Percentiles rank a stretch among this genome's conserved stretches.
phyloP scores from a whole-genome alignment of 257 asterid species.

The Echites panduratus region DNA sequence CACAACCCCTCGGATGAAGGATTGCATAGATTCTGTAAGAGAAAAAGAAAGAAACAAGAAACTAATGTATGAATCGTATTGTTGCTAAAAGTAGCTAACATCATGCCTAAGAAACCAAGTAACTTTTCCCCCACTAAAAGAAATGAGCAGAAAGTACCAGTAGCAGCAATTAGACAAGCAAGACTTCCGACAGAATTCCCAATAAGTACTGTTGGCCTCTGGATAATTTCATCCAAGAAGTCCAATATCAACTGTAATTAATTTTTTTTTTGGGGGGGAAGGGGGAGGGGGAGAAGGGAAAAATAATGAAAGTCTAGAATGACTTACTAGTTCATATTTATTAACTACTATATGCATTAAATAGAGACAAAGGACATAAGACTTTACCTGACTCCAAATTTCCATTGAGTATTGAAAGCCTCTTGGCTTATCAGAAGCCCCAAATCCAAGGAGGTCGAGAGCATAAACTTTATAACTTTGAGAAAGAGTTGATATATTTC shows the following conservation, averaged over 20 bases:
- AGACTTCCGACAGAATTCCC: constrained; percentile 98
- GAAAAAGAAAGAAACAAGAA: neutral
- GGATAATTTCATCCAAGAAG: constrained; percentile 61
- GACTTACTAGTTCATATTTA: neutral
- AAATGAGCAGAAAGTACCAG: constrained; percentile 35
- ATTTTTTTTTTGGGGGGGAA: neutral
- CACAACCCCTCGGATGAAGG: constrained; percentile 68
- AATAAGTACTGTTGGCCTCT: constrained; percentile 63
- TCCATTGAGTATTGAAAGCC: constrained; percentile 80
- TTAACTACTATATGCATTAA: constrained; percentile 1
- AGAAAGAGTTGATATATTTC: constrained; percentile 69
- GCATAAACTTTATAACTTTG: constrained; percentile 61
- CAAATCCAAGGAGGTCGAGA: constrained; percentile 91
- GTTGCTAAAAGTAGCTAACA: neutral
- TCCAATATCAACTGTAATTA: constrained; percentile 65
- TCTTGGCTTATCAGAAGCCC: constrained; percentile 89
- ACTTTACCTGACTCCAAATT: constrained; percentile 67
- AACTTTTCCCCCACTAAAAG: neutral
- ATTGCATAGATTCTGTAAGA: constrained; percentile 42
- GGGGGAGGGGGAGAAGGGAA: no score
- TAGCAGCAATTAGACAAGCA: constrained; percentile 89
- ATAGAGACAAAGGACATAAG: constrained; percentile 7
- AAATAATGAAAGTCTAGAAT: neutral
- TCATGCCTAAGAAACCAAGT: no score
- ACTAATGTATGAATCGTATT: neutral